Evolutionary conservation across 208 protist genomes (phyloP), one percentile per base, ranked within the genome.

Genomic region (Trypanosoma avium): DNA sequence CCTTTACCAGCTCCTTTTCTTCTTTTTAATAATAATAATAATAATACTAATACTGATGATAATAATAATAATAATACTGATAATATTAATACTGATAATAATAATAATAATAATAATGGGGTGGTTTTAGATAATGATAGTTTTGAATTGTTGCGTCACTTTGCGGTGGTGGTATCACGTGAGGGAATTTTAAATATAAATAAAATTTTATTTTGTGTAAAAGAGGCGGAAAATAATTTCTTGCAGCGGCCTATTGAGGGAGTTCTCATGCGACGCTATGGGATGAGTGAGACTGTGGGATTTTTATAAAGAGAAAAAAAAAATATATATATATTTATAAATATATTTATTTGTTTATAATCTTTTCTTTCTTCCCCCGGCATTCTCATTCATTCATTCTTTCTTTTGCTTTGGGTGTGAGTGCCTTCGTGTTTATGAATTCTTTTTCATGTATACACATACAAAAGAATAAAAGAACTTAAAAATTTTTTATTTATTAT

Each of bases 1-100:
- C 46, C 67, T 2, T 77, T 89, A 13, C 83, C 83, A 15, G 47
- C 45, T 2, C 75, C 78, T 7, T 40, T 89, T 21, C 30, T 72
- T 22, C 59, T 65, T 1, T 49, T 85, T 22, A 62, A 88, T 43
- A 78, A 77, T 12, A 3, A 59, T 49, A 26, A 48, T 17, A 19
- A 12, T 26, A 35, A 26, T 13, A 33, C 49, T 4, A 22, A 8
- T 17, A 4, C 30, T 29, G 22, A 33, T 24, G 38, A 42, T 42
- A 9, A 13, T 42, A 42, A 42, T 42, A 42, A 42, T 42, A 9
- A 42, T 9, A 42, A 9, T 9, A 42, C 12, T 2, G 3, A 15
- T 42, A 42, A 15, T 15, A 42, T 8, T 15, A 9, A 15, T 8
- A 42, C 17, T 42, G 36, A 42, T 2, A 13, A 15, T 42, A 42